Evolutionary conservation across 2,329 filamentous ascomycete species (phyloP).

Genomic region (Truncatella angustata): DNA sequence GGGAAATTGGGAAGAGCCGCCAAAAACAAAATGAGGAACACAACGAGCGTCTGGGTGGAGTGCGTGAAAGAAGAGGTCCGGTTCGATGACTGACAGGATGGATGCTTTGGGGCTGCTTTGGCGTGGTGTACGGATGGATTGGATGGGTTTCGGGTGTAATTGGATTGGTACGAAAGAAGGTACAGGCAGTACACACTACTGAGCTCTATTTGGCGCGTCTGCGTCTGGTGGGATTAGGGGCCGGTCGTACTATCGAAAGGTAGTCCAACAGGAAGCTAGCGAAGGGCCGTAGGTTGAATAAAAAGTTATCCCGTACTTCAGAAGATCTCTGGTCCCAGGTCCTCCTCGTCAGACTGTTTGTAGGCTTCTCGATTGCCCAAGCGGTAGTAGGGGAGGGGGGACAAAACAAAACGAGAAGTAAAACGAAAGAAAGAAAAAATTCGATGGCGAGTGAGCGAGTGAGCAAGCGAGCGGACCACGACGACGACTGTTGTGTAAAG

Average conservation of each 20-base stretch:
- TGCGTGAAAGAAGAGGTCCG: too few species aligned
- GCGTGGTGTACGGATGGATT: not conserved
- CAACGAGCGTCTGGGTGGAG: slow-evolving; percentile 8
- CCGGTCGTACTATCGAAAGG: slow-evolving; percentile 5
- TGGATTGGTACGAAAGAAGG: slow-evolving; percentile 8
- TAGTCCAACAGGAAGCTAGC: slow-evolving; percentile 7
- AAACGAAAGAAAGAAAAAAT: not conserved
- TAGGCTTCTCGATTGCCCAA: not conserved
- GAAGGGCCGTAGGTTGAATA: not conserved
- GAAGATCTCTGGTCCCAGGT: not conserved
- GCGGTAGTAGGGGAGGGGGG: not conserved
- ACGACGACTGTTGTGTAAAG: not conserved
- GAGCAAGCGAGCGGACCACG: not conserved
- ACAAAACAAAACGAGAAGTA: not conserved
- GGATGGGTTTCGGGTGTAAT: too few species aligned
- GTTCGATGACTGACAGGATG: not conserved
- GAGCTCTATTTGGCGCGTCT: slow-evolving; percentile 6
- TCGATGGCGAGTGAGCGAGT: slow-evolving; percentile 5
- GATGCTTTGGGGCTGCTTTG: not conserved
- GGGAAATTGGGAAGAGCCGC: not conserved
- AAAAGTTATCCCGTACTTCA: not conserved
- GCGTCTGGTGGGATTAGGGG: slow-evolving; percentile 8
- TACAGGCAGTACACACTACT: slow-evolving; percentile 5
- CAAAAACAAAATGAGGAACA: not conserved
- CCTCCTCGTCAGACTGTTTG: not conserved